Evolutionary conservation across 2,329 filamentous ascomycete genomes (phyloP), one percentile per base, ranked within the genome.

Genomic region (Pseudogymnoascus sp.): DNA sequence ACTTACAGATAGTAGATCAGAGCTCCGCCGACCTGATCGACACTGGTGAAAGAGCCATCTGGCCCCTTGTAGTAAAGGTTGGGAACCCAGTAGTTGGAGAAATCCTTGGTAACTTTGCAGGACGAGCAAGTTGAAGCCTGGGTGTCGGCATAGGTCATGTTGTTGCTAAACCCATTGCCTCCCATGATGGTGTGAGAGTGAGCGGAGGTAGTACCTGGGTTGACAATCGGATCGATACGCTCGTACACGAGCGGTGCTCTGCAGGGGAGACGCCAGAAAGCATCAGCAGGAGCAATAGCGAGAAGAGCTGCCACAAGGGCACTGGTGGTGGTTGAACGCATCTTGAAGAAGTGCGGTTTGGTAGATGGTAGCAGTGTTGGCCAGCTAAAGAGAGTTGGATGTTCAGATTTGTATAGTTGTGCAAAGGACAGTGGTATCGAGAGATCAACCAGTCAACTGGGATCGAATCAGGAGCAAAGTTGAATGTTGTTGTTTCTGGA

Each of bases 31-130:
- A 77, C 73, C 62, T 74, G 75, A 1, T 69, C 62, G 12, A 78
- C 75, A 10, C 73, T 69, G 63, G 77, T 77, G 70, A 87, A 85
- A 63, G 77, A 81, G 11, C 85, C 85, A 69, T 86, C 81, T 47
- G 79, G 70, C 51, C 80, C 78, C 64, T 81, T 74, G 64, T 77
- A 77, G 70, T 83, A 85, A 1, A 89, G 75, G 66, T 79, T 78
- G 0, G 87, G 86, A 14, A 83, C 83, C 87, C 87, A 90, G 75
- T 90, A 90, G 70, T 84, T 87, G 63, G 82, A 87, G 64, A 83
- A 75, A 72, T 89, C 86, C 66, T 83, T 76, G 29, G 79, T 77
- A 63, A 86, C 85, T 36, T 79, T 78, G 73, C 87, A 89, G 3
- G 86, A 86, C 1, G 86, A 86, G 73, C 87, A 90, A 10, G 79